Evolutionary conservation across 495 filamentous ascomycete genomes (phyloP).

Genomic region (Penicillium paxilli): DNA sequence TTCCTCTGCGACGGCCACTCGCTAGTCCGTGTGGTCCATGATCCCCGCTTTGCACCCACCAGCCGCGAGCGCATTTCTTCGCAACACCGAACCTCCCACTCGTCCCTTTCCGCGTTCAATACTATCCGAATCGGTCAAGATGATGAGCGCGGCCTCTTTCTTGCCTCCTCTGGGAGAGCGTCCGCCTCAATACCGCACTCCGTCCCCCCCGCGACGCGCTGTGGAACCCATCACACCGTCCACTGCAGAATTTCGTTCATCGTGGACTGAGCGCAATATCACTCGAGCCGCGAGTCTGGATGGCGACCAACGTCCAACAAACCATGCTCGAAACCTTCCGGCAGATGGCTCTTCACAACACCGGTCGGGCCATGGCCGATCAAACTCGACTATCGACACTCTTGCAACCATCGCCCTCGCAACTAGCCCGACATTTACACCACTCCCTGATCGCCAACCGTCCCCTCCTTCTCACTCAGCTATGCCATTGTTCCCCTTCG

Average conservation of each 20-base stretch:
- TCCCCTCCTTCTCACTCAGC: conserved; percentile 29
- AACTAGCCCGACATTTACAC: conserved; percentile 47
- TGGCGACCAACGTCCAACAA: conserved; percentile 26
- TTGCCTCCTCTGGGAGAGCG: conserved; percentile 38
- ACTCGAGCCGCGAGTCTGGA: conserved; percentile 29
- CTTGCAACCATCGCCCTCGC: conserved; percentile 57
- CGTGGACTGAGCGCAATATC: conserved; percentile 34
- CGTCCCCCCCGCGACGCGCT: conserved; percentile 55
- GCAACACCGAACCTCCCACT: conserved; percentile 21
- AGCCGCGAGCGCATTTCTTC: conserved; percentile 40
- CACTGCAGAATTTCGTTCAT: conserved; percentile 31
- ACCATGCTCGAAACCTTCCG: conserved; percentile 15
- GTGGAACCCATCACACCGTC: conserved; percentile 54
- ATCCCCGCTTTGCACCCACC: conserved; percentile 51
- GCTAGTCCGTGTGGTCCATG: conserved; percentile 49
- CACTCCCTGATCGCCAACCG: conserved; percentile 34
- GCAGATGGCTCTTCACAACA: conserved; percentile 28
- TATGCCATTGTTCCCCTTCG: conserved; percentile 35
- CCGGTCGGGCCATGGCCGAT: conserved; percentile 46
- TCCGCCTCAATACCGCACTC: conserved; percentile 53
- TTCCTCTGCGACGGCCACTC: conserved; percentile 45
- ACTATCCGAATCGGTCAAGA: conserved; percentile 22
- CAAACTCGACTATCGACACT: conserved; percentile 52
- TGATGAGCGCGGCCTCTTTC: conserved; percentile 51
- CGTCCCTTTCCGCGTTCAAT: conserved; percentile 10